phyloP scores from a whole-genome alignment of 192 early-diverging fungal species.

The Chytriomyces hyalinus region DNA sequence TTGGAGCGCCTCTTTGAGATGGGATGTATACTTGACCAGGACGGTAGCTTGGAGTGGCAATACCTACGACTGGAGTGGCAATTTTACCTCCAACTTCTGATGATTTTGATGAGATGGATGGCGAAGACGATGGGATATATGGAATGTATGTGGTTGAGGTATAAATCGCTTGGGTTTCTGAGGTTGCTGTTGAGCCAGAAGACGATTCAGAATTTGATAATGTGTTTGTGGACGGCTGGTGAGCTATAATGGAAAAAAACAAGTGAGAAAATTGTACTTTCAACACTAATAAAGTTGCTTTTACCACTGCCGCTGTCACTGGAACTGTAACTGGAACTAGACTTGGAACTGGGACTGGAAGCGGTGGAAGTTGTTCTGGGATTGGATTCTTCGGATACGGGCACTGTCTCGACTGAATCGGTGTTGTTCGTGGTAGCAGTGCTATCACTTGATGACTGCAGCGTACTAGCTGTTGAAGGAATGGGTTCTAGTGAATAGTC shows the following conservation, averaged over 20 bases:
- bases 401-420: background rate
- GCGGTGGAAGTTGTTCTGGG: background rate
- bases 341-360: background rate
- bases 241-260: too few species aligned
- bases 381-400: background rate
- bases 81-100: too few species aligned
- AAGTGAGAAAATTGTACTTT: too few species aligned
- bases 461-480: background rate
- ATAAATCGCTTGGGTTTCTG: background rate
- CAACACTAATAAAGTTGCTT: too few species aligned
- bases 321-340: background rate
- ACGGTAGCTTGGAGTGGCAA: too few species aligned
- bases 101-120: too few species aligned
- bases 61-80: too few species aligned
- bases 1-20: background rate
- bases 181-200: too few species aligned
- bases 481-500: too few species aligned
- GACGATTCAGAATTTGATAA: too few species aligned
- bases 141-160: background rate
- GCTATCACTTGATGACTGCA: background rate
- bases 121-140: background rate
- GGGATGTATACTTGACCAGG: background rate
- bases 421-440: background rate
- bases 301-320: too few species aligned
- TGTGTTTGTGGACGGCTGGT: too few species aligned